phyloP scores from a whole-genome alignment of 345 rosid genomes.

The Melaleuca quinquenervia region DNA sequence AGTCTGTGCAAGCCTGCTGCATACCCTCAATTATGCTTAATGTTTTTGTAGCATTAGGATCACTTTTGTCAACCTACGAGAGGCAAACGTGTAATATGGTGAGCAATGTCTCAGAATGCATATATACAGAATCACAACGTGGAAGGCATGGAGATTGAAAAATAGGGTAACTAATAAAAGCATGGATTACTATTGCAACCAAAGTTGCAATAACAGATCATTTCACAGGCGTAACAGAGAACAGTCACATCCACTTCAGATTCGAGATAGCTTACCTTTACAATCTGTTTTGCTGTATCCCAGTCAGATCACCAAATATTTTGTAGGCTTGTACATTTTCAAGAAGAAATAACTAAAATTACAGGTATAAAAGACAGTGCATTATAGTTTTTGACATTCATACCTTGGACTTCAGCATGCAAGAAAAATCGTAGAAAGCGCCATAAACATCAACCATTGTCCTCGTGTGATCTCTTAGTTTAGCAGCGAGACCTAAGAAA shows the following conservation, averaged over 20 bases:
- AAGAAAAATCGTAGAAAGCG: conserved; percentile 67
- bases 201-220: background rate
- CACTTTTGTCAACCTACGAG: conserved; percentile 50
- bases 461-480: conserved; percentile 63
- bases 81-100: background rate
- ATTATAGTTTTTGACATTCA: background rate
- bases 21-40: conserved; percentile 45
- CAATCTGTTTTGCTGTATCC: background rate
- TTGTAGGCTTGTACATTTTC: background rate
- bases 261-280: background rate
- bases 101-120: background rate
- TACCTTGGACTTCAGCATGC: conserved; percentile 71
- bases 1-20: conserved; percentile 50
- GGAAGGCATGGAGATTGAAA: background rate
- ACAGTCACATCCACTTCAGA: background rate
- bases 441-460: conserved; percentile 84
- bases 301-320: background rate
- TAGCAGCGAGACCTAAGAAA: conserved; percentile 81
- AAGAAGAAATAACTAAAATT: background rate
- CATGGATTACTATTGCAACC: background rate
- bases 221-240: background rate
- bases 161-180: background rate
- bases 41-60: conserved; percentile 61
- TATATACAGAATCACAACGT: background rate
- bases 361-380: background rate